Base-by-base conservation (phyloP, 371 early-diverging fungal genomes). In the Actinomortierella wolfii region DNA sequence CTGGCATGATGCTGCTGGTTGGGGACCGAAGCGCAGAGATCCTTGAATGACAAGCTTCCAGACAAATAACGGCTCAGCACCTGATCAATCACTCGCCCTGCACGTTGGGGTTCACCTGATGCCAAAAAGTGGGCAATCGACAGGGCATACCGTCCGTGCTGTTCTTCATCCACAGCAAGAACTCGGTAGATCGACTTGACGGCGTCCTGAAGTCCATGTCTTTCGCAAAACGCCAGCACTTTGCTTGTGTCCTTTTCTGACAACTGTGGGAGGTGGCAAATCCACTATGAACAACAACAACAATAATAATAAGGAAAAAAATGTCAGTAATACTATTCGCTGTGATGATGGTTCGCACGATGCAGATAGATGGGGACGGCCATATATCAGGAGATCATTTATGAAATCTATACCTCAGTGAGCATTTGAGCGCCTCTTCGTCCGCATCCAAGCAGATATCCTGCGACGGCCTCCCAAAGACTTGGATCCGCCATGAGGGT, bases 81-180 rank as follows among this genome's bases (percentile, higher is more conserved):
- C 17, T 62, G 53, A 43, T 71, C 73, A 11, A 47, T 49, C 17
- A 71, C 62, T 43, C 58, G 57, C 23, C 62, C 66, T 20, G 66
- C 73, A 2, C 66, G 57, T 20, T 71, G 61, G 14, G 49, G 47
- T 25, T 71, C 73, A 17, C 49, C 61, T 20, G 73, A 71, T 23
- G 65, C 51, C 6, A 65, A 61, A 48, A 66, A 71, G 51, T 71
- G 73, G 21, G 65, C 61, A 42, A 71, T 61, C 7, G 73, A 65
- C 41, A 61, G 56, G 13, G 51, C 62, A 48, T 71, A 71, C 13
- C 58, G 59, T 11, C 73, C 73, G 1, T 58, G 61, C 28, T 61
- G 65, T 26, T 64, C 66, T 24, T 71, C 66, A 17, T 71, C 73
- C 3, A 71, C 73, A 21, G 57, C 73, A 58, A 66, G 65, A 3